These are phyloP conservation scores for Westerdykella aurantiaca DNA, from an alignment of 2,329 filamentous ascomycete genomes.

Conservation along the genomic window DNA sequence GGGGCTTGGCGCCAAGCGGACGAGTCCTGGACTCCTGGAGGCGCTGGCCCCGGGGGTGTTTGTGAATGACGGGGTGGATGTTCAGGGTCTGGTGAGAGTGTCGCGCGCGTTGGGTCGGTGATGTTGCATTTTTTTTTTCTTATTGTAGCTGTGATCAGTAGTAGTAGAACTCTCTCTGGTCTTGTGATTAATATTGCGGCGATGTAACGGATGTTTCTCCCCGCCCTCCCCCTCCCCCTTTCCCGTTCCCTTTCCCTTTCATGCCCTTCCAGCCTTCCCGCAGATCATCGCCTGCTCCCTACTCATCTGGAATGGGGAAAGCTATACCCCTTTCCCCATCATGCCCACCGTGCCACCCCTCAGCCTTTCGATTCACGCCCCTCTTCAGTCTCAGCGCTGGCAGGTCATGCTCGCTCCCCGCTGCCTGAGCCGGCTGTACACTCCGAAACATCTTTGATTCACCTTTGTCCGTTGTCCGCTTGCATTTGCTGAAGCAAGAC, in stretches of 20 bases:
- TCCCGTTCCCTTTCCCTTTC: not conserved
- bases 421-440: constrained; percentile 10
- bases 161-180: no score
- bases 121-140: no score
- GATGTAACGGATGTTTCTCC: not conserved
- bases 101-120: no score
- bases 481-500: constrained; percentile 5
- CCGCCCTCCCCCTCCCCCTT: not conserved
- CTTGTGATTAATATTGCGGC: no score
- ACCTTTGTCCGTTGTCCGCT: constrained; percentile 8
- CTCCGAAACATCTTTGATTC: constrained; percentile 24
- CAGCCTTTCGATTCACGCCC: constrained; percentile 2
- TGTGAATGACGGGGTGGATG: not conserved
- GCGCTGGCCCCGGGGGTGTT: no score
- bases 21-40: no score
- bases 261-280: not conserved
- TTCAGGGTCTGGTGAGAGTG: not conserved
- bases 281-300: not conserved
- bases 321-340: constrained; percentile 24
- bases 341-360: constrained; percentile 3
- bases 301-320: constrained; percentile 3
- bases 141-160: no score
- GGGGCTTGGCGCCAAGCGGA: no score
- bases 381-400: constrained; percentile 13
- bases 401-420: constrained; percentile 24